Base-by-base conservation (phyloP, 768 basidiomycete genomes). In the Paxillus involutus region DNA sequence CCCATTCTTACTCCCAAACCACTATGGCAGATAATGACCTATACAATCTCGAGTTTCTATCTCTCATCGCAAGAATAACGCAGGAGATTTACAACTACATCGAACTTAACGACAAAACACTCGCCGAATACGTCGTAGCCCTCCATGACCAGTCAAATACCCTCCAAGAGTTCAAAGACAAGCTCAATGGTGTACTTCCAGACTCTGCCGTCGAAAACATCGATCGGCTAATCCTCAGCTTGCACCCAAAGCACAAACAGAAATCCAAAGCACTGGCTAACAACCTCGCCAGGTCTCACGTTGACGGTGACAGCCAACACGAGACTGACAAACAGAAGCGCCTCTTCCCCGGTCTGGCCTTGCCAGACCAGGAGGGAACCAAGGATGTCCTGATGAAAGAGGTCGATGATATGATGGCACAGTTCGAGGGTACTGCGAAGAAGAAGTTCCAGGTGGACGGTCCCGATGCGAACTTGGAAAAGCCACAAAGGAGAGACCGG, bases 231-330 rank as follows among this genome's bases (percentile, higher is more conserved):
- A 92, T 99, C 61, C 82, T 97, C 51, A 91, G 82, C 53, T 84
- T 98, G 79, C 96, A 99, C 63, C 97, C 96, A 1, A 97, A 94
- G 64, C 89, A 98, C 77, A 97, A 92, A 78, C 91, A 91, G 71
- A 77, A 73, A 41, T 74, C 77, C 29, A 66, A 71, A 21, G 51
- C 63, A 16, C 69, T 69, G 35, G 61, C 70, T 21, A 76, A 77
- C 50, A 76, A 73, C 36, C 74, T 75, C 44, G 52, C 60, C 9
- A 68, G 63, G 14, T 66, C 63, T 33, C 69, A 73, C 44, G 58
- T 52, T 43, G 68, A 69, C 50, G 54, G 52, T 5, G 58, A 64
- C 19, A 71, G 67, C 49, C 75, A 70, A 39, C 59, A 59, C 3
- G 91, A 94, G 64, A 68, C 80, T 58, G 90, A 93, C 65, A 86